phyloP scores from a whole-genome alignment of 495 filamentous ascomycete species.

The Chaetomium fimeti region DNA sequence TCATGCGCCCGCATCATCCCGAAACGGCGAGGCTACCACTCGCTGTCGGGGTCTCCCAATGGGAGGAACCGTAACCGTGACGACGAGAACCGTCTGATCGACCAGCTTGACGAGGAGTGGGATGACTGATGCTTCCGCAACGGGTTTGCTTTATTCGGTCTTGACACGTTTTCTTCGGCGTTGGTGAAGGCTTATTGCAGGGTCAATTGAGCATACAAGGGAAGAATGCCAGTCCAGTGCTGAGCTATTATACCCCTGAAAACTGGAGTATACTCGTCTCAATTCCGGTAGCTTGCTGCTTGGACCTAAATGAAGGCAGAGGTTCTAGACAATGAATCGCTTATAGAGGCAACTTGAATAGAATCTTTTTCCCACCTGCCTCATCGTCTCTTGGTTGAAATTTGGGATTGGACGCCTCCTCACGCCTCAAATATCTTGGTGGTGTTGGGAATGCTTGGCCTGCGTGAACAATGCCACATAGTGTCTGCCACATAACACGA shows the following conservation, averaged over 20 bases:
- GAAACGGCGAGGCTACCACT: constrained; percentile 61
- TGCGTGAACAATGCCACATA: too few relatives aligned
- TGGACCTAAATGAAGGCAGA: not conserved
- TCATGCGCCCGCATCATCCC: constrained; percentile 69
- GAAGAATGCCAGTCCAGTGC: not conserved
- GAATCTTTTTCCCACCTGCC: not conserved
- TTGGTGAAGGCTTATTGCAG: not conserved
- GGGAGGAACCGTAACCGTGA: constrained; percentile 58
- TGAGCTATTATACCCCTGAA: too few relatives aligned
- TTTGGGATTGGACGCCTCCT: too few relatives aligned
- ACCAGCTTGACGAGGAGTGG: constrained; percentile 94
- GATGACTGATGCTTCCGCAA: constrained; percentile 46
- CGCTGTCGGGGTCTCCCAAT: constrained; percentile 49
- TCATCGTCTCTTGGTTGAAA: not conserved
- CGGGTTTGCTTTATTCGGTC: not conserved
- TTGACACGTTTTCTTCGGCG: not conserved
- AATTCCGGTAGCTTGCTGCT: not conserved
- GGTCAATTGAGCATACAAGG: not conserved
- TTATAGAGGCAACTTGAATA: not conserved
- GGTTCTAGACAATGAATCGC: not conserved
- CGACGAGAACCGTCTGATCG: constrained; percentile 90
- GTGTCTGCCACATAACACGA: too few relatives aligned
- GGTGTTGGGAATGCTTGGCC: too few relatives aligned
- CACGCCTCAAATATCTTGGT: too few relatives aligned
- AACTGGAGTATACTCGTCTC: too few relatives aligned